Percentiles rank a stretch among this genome's conserved stretches.
These are phyloP conservation scores for Lachnellula subtilissima DNA, from an alignment of 2,329 filamentous ascomycete species.

Conservation along the genomic window DNA sequence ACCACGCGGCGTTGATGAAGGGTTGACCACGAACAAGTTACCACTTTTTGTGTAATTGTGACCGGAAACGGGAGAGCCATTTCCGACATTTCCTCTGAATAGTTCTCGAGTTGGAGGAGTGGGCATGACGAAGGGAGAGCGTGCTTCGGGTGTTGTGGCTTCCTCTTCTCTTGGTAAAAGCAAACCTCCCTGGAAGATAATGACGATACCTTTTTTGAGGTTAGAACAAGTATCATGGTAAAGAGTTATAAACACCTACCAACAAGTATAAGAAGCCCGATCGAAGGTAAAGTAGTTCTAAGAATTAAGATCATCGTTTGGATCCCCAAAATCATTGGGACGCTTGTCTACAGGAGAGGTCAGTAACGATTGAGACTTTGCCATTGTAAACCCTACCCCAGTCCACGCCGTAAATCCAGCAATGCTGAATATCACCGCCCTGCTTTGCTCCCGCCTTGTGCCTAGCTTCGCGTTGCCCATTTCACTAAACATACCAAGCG, in stretches of 20 bases:
- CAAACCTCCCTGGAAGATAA: slow-evolving; percentile 23
- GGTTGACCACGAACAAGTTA: slow-evolving; percentile 30
- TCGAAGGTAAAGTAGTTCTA: slow-evolving; percentile 29
- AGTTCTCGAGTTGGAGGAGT: slow-evolving; percentile 22
- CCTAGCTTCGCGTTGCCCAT: slow-evolving; percentile 13
- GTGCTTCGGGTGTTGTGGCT: slow-evolving; percentile 26
- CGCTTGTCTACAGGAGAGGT: slow-evolving; percentile 23
- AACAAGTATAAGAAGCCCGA: slow-evolving; percentile 28
- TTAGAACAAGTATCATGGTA: slow-evolving; percentile 3
- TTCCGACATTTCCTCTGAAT: slow-evolving; percentile 15
- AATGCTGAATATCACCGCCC: slow-evolving; percentile 23
- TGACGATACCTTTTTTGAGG: slow-evolving; percentile 20
- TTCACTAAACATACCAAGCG: slow-evolving; percentile 21
- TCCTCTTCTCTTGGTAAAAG: slow-evolving; percentile 22
- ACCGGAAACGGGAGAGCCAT: slow-evolving; percentile 25
- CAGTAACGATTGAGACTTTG: slow-evolving; percentile 5
- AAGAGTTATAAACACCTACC: slow-evolving; percentile 16
- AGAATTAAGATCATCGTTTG: slow-evolving; percentile 24
- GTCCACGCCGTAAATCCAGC: slow-evolving; percentile 29
- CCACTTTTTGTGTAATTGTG: slow-evolving; percentile 23
- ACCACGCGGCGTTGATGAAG: slow-evolving; percentile 24
- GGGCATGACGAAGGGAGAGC: slow-evolving; percentile 29
- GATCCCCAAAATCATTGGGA: slow-evolving; percentile 31
- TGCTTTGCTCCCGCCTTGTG: slow-evolving; percentile 20
- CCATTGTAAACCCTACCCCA: slow-evolving; percentile 17